Base-by-base conservation (phyloP, 2,329 filamentous ascomycete species). In the Acrocalymma vagum region DNA sequence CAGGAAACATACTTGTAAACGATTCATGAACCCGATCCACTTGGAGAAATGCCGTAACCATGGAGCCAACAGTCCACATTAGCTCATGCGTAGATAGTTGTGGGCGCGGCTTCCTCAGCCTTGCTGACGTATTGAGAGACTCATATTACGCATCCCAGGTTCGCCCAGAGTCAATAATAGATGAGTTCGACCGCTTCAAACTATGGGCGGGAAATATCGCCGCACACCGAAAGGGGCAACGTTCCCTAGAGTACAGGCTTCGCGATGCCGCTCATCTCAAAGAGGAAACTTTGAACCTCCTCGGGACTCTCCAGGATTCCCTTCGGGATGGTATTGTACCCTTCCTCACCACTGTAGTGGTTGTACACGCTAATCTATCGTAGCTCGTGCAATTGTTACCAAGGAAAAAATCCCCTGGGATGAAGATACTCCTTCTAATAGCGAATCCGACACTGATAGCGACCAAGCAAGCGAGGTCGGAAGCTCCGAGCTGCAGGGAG, bases 171-270 rank as follows among this genome's bases (percentile, higher is more conserved):
- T 20, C 23, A 13, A 34, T 56, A 15, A 26, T 52, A 14, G 59
- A 68, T 30, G 60, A 61, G 26, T 46, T 60, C 8, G 63, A 59
- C 5, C 53, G 62, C 11, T 65, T 67, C 41, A 60, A 59, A 18
- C 38, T 67, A 1, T 71, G 67, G 67, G 57, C 58, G 10, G 60
- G 62, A 7, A 70, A 69, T 39, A 56, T 65, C 22, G 62, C 64
- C 7, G 67, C 67, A 13, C 65, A 70, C 38, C 48, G 55, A 9
- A 53, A 41, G 40, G 64, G 66, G 7, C 44, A 51, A 27, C 42
- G 60, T 18, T 69, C 65, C 1, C 48, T 71, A 1, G 63, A 69
- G 23, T 59, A 69, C 41, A 43, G 60, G 13, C 50, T 70, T 5
- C 54, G 65, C 26, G 63, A 70, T 35, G 60, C 65, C 5, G 50